Base-by-base conservation (phyloP, 441 rosid species). In the Biscutella laevigata region DNA sequence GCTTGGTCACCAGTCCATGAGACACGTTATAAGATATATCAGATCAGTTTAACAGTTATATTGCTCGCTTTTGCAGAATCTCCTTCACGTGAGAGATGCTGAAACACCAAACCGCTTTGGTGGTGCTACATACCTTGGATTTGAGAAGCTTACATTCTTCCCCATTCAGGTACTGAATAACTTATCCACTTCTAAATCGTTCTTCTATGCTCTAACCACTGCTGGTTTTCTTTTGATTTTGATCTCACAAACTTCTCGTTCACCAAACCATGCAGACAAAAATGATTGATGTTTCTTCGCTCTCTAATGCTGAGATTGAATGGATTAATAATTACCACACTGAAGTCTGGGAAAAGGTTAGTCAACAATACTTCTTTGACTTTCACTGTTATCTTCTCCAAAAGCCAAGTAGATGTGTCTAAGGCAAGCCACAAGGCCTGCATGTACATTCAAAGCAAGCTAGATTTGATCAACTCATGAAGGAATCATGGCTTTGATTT, bases 331-430 rank as follows among this genome's bases (percentile, higher is more conserved):
- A 64, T 42, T 91, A 91, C 77, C 98, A 88, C 63, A 45, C 67
- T 1, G 84, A 85, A 73, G 96, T 85, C 47, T 85, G 98, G 98
- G 89, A 76, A 53, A 91, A 91, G 95, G 98, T 83, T 61, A 71
- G 62, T 22, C 36, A 20, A 35, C 37, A 34, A 44, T 36, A 53
- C 3, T 21, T 13, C 20, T 36, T 37, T 14, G 14, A 6, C 34
- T 40, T 35, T 38, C 12, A 7, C 29, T 9, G 1, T 25, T 60
- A 1, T 32, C 13, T 39, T 50, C 30, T 42, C 21, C 38, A 38
- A 54, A 28, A 21, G 14, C 36, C 17, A 41, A 33, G 52, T 25
- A 17, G 4, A 19, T 35, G 24, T 24, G 22, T 53, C 15, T 53
- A 33, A 50, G 41, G n/a, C n/a, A n/a, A n/a, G n/a, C 12, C 33